Evolutionary conservation across 2,329 filamentous ascomycete species (phyloP).

Genomic region (Paraphoma chrysanthemicola): DNA sequence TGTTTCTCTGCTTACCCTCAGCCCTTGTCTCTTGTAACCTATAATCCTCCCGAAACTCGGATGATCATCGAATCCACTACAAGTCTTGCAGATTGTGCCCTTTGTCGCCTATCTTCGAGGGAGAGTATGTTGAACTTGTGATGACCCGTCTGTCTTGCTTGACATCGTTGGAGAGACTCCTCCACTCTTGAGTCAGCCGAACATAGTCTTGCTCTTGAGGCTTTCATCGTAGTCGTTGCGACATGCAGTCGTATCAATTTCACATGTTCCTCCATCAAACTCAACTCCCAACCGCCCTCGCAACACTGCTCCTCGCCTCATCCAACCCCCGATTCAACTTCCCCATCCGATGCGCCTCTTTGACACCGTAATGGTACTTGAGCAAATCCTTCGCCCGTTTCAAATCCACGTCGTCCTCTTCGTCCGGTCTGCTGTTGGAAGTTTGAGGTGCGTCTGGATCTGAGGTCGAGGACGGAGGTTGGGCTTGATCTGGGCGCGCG

Average conservation of each 20-base stretch:
- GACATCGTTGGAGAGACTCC: no score
- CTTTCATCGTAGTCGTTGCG: background rate
- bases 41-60: background rate
- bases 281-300: slow-evolving; percentile 41
- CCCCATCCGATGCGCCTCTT: slow-evolving; percentile 56
- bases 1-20: background rate
- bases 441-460: background rate
- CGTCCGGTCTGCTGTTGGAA: background rate
- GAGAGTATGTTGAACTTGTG: no score
- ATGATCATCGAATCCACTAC: background rate
- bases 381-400: slow-evolving; percentile 65
- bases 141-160: no score
- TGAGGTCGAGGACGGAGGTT: background rate
- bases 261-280: background rate
- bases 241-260: no score
- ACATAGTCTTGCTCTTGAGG: no score
- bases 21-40: background rate
- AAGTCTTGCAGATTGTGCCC: no score
- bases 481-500: slow-evolving; percentile 42
- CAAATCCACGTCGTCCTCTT: slow-evolving; percentile 52
- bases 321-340: slow-evolving; percentile 58
- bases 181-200: no score
- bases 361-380: slow-evolving; percentile 63
- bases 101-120: no score
- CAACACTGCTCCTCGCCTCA: slow-evolving; percentile 58